Conservation (phyloP, 1,284 basidiomycete species). For the Schizophyllum commune region DNA sequence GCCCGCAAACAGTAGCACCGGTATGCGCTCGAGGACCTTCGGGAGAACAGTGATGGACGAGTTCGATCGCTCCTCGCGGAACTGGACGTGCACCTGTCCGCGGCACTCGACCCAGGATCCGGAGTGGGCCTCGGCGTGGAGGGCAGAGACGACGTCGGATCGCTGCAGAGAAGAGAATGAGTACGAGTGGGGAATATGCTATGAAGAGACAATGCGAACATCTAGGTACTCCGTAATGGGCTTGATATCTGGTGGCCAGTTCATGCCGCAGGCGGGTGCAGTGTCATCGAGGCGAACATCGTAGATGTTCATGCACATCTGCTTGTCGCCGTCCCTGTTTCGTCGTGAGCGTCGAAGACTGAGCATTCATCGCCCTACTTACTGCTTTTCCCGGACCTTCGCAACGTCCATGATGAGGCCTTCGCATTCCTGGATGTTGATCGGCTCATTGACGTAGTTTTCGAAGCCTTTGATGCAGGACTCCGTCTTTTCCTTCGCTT, state of each 20-base stretch:
- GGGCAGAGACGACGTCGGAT: slow-evolving; percentile 69
- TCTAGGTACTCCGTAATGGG: slow-evolving; percentile 79
- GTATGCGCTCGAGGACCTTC: slow-evolving; percentile 68
- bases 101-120: slow-evolving; percentile 90
- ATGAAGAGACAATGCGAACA: background rate
- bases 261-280: slow-evolving; percentile 91
- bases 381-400: slow-evolving; percentile 58
- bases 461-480: slow-evolving; percentile 54
- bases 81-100: slow-evolving; percentile 55
- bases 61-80: slow-evolving; percentile 51
- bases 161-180: slow-evolving; percentile 40
- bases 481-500: slow-evolving; percentile 48
- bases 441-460: slow-evolving; percentile 44
- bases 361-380: slow-evolving; percentile 17
- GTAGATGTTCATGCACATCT: slow-evolving; percentile 91
- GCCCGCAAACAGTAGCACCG: slow-evolving; percentile 89
- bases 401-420: slow-evolving; percentile 57
- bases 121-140: slow-evolving; percentile 78
- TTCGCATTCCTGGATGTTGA: slow-evolving; percentile 64
- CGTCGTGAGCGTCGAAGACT: background rate
- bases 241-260: slow-evolving; percentile 90
- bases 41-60: slow-evolving; percentile 80
- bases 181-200: slow-evolving; percentile 1
- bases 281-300: slow-evolving; percentile 86
- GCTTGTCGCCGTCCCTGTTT: slow-evolving; percentile 58